Conservation (phyloP, 208 protist species). For the Crithidia thermophila region DNA sequence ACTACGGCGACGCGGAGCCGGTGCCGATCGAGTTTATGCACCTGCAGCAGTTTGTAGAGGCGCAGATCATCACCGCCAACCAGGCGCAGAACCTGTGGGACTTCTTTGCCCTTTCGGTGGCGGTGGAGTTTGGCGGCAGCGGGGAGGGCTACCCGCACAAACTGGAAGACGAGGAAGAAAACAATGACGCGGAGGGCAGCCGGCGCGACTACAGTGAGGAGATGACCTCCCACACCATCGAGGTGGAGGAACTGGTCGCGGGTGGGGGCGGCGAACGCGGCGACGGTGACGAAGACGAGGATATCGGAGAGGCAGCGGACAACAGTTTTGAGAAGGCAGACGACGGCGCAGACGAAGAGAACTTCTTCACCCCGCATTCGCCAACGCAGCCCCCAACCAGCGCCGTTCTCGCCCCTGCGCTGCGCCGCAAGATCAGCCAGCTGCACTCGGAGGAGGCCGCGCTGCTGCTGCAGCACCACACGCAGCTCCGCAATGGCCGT, state of each 20-base stretch:
- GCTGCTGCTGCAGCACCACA: conserved; percentile 14
- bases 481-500: conserved; percentile 8
- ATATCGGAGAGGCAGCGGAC: not conserved
- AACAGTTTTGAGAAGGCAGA: not conserved
- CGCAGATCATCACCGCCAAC: conserved; percentile 73
- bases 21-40: conserved; percentile 77
- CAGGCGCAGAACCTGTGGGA: conserved; percentile 80
- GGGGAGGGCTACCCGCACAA: not conserved
- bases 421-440: conserved; percentile 48
- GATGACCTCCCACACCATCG: conserved; percentile 11
- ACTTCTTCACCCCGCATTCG: conserved; percentile 14
- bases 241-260: conserved; percentile 15
- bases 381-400: conserved; percentile 8
- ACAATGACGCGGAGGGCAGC: not conserved
- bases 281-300: conserved; percentile 19
- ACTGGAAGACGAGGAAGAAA: not conserved
- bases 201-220: not conserved
- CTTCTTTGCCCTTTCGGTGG: conserved; percentile 44
- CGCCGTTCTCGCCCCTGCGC: conserved; percentile 38
- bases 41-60: conserved; percentile 76
- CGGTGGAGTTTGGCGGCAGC: conserved; percentile 2
- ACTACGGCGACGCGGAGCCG: conserved; percentile 43
- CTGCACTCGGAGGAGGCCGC: conserved; percentile 30
- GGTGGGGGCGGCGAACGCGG: too few species aligned
- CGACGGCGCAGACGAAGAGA: conserved; percentile 6